These are phyloP conservation scores for Claviceps sp. DNA, from an alignment of 2,329 filamentous ascomycete species.

Conservation along the genomic window DNA sequence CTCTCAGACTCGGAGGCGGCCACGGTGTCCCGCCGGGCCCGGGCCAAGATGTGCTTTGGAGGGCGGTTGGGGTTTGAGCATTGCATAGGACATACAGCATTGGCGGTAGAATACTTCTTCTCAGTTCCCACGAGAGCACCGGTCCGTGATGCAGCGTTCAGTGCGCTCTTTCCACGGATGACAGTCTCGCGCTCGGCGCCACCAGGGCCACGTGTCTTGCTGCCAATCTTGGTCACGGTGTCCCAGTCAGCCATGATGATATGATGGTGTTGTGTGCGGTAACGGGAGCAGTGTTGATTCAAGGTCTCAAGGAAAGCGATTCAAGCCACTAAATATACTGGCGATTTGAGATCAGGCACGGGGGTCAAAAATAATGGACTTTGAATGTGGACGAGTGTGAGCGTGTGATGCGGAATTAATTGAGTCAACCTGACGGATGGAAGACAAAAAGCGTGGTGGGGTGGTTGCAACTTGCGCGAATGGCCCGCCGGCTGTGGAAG, in stretches of 20 bases:
- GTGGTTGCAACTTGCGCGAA: not conserved
- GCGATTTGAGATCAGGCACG: not conserved
- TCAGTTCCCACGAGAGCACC: constrained; percentile 71
- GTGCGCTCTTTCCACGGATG: constrained; percentile 63
- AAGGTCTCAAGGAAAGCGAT: not conserved
- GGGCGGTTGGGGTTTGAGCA: not conserved
- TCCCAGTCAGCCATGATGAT: constrained; percentile 71
- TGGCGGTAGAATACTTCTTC: constrained; percentile 76
- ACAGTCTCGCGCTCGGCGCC: constrained; percentile 66
- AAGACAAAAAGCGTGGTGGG: constrained; percentile 13
- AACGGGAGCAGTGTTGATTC: constrained; percentile 4
- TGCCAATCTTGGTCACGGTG: constrained; percentile 81
- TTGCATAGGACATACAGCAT: constrained; percentile 32
- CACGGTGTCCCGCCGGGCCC: not conserved
- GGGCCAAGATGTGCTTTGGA: not conserved
- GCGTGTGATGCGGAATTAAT: constrained; percentile 9
- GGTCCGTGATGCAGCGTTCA: constrained; percentile 80
- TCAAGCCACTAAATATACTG: not conserved
- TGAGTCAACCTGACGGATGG: constrained; percentile 24
- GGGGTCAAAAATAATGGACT: constrained; percentile 4
- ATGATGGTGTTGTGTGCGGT: constrained; percentile 14
- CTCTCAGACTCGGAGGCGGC: not conserved
- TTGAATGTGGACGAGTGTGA: constrained; percentile 17
- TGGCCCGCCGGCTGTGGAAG: constrained; percentile 5
- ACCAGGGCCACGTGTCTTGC: constrained; percentile 60